Base-by-base conservation (phyloP, 2,329 filamentous ascomycete genomes). In the Ceratocystis eucalypticola region DNA sequence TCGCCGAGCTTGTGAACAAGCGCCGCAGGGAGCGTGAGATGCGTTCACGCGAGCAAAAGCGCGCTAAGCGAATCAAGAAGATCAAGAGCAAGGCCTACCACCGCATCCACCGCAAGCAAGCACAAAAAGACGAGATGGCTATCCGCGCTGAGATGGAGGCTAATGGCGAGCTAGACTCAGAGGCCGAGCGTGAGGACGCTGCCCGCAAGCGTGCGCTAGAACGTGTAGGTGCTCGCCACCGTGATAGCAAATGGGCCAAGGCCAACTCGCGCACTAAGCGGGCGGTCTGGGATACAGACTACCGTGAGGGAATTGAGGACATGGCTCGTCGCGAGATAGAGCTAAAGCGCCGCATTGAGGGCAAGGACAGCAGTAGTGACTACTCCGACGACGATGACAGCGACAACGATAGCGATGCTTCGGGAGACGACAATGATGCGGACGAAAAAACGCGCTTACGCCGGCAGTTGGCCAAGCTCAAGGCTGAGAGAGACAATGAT, bases 11-110 rank as follows among this genome's bases (percentile, higher is more conserved):
- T 28, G 82, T 87, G 66, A 85, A 87, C 61, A 85, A 92, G 72
- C 82, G 93, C 66, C 86, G 94, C 12, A 86, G 86, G 74, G 86
- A 89, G 69, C 83, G 94, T 70, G 93, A 97, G 72, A 77, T 96
- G 6, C 82, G 93, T 70, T 96, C 95, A 71, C 84, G 92, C 10
- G 93, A 97, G 76, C 88, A 95, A 72, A 87, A 91, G 55, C 88
- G 91, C 66, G 84, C 91, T 6, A 95, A 92, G 77, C 87, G 94
- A 28, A 91, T 99, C 77, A 96, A 96, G 78, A 97, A 97, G 80
- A 99, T 99, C 78, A 99, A 99, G 81, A 95, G 89, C 74, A 99
- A 96, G 75, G 84, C 91, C 0, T 99, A 96, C 74, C 89, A 93
- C 66, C 87, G 92, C 57, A 88, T 97, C 15, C 93, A 97, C 76